These are phyloP conservation scores for Brassica balearica DNA, from an alignment of 441 rosid species.

Conservation along the genomic window DNA sequence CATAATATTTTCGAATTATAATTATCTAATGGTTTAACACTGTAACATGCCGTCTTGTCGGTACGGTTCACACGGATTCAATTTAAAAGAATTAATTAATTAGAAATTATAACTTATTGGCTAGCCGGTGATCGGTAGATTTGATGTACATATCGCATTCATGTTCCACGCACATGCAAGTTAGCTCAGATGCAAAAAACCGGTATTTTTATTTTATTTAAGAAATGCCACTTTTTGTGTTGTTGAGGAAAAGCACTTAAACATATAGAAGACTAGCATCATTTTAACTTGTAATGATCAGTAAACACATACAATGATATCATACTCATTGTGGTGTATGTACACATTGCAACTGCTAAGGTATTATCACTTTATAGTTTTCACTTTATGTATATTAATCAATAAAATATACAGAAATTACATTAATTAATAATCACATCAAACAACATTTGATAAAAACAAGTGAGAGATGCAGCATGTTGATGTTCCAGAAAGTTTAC, in stretches of 20 bases:
- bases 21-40: conserved; percentile 26
- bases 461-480: neutral
- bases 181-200: conserved; percentile 12
- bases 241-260: neutral
- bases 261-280: neutral
- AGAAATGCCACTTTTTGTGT: neutral
- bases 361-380: neutral
- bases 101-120: conserved; percentile 13
- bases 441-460: neutral
- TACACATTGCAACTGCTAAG: too few species aligned
- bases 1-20: conserved; percentile 27
- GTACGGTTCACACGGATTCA: conserved; percentile 64
- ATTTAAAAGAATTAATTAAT: neutral
- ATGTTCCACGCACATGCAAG: conserved; percentile 35
- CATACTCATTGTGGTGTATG: neutral
- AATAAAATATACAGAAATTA: neutral
- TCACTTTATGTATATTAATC: neutral
- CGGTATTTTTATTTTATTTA: neutral
- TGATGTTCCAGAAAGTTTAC: neutral
- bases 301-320: neutral
- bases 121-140: conserved; percentile 52
- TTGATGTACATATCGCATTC: conserved; percentile 13
- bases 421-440: neutral
- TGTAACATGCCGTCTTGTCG: conserved; percentile 51
- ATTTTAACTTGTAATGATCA: neutral